Base-by-base conservation (phyloP, 176 grass and related monocot genomes). In the Melocanna baccifera region DNA sequence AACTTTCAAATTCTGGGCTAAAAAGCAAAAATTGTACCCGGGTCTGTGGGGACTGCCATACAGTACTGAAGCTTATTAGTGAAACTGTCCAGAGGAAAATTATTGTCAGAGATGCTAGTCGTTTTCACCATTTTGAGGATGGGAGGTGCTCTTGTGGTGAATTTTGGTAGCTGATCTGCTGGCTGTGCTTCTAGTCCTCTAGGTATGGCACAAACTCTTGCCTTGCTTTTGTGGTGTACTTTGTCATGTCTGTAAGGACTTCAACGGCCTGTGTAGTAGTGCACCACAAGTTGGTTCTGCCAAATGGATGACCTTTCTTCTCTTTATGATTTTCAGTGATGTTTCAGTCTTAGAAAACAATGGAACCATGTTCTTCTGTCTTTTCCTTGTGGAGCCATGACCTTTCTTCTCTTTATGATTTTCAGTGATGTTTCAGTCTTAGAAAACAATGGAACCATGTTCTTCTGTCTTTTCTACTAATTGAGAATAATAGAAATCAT, bases 111-210 rank as follows among this genome's bases (percentile, higher is more conserved):
- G 90, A 94, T 88, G 58, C 87, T 69, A 94, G 76, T 73, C 85
- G 93, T 56, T 94, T 92, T 73, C 93, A 94, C 78, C 90, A 94
- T 81, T 94, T 94, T 79, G 85, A 81, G 50, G 57, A 34, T 51
- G 90, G 87, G 22, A 92, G 77, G 62, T 94, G 93, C 42, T 86
- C 93, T 57, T 94, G 93, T 88, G 62, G 79, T 83, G 93, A 94
- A 48, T 94, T 94, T 57, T 94, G 93, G 90, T 94, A 90, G 84
- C 84, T 74, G 30, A 59, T 61, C 67, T 39, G 36, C 83, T 90
- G 73, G 66, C 77, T 77, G 77, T 45, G 20, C 22, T 68, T 75
- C 58, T 45, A 81, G 64, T 7, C 14, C 41, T 69, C 12, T 87
- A 62, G 77, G 62, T 81, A 85, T 59, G 29, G 12, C 55, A 26